Base-by-base conservation (phyloP, 176 grass and related monocot genomes). In the Ensete glaucum region DNA sequence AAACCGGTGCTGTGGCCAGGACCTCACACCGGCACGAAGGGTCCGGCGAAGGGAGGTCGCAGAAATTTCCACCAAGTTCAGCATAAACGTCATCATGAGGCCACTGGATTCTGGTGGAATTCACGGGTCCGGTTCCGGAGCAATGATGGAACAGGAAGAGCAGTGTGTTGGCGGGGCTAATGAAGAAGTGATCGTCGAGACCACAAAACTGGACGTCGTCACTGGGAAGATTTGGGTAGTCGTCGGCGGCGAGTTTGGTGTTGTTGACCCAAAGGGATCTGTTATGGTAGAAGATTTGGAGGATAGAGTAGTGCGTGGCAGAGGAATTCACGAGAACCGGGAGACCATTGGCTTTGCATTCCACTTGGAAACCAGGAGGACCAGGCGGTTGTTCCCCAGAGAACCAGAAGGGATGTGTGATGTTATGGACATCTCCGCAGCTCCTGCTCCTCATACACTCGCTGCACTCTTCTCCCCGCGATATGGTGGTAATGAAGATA, bases 101-200 rank as follows among this genome's bases (percentile, higher is more conserved):
- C 1, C 8, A 22, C 3, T 63, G 0, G 0, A 24, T 22, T 2
- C 0, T 9, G 0, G 8, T 23, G n/a, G n/a, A 12, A 63, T n/a
- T 10, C 13, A 1, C 0, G 16, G 67, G 4, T 3, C 3, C 0
- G 6, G 27, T 15, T 15, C 14, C 29, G 1, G 17, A 0, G 72
- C 72, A 74, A 19, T 19, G 1, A 12, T 43, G 9, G 53, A 74
- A 17, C 23, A 67, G 14, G 72, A 29, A 3, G 14, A 74, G 53
- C 13, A 58, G 15, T 17, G 2, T 58, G 72, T 74, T 74, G 5
- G 10, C 72, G 0, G 1, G 10, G 15, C 53, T 56, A 26, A 74
- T 27, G 7, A 0, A 29, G 11, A 74, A 56, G 24, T 11, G 3
- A 27, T 63, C 9, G 1, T 23, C 34, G 53, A 16, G 20, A 56